Evolutionary conservation across 352 stramenopile species (phyloP), one percentile per base, ranked within the genome.

Genomic region (Pythium oligandrum): DNA sequence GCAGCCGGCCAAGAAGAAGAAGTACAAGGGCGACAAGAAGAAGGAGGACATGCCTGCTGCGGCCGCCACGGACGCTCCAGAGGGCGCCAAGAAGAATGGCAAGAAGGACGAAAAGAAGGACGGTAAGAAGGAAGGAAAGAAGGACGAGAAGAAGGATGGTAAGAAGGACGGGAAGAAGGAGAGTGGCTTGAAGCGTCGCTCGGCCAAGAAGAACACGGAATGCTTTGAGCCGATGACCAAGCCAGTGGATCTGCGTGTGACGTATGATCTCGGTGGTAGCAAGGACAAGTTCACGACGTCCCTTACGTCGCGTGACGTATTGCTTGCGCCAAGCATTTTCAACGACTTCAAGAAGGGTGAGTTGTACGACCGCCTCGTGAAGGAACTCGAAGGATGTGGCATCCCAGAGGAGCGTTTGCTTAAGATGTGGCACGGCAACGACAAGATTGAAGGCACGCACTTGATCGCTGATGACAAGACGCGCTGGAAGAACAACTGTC

Each of bases 361-460:
- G 54, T 63, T 91, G 9, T 89, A 91, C 67, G 59, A 63, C 30
- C 83, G 81, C 55, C 71, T 91, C 52, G 62, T 87, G 44, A 45
- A 67, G 6, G 81, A 91, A 57, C 66, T 89, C 17, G 76, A 85
- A 35, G 64, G 59, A 26, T 89, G 81, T 63, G 81, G 76, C 44
- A 78, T 91, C 33, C 76, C 81, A 9, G 59, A 66, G 37, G 74
- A 89, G 55, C 59, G 69, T 11, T 60, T 91, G 56, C 74, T 91
- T 46, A 91, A 91, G 63, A 75, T 91, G 68, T 91, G 81, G 81
- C 81, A 88, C 61, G 81, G 80, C 57, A 88, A 90, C 57, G 64
- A 86, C 58, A 91, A 91, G 87, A 88, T 96, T 66, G 90, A 97
- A 50, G 89, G 89, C 49, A 94, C 88, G 38, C 88, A 98, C 74